Evolutionary conservation across 2,329 filamentous ascomycete genomes (phyloP).

Genomic region (Exophiala aquamarina): DNA sequence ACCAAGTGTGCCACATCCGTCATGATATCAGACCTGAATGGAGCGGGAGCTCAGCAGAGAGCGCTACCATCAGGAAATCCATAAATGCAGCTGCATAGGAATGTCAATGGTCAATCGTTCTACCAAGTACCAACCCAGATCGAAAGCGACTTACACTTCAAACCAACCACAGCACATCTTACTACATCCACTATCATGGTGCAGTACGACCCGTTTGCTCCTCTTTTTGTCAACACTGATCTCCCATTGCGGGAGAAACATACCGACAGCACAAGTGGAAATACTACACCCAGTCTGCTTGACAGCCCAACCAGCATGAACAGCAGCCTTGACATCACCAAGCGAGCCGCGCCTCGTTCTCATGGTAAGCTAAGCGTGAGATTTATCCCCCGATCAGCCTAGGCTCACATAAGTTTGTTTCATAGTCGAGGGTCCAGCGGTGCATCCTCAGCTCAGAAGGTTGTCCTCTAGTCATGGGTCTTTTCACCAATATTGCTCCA

Average conservation of each 20-base stretch:
- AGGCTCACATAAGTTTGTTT: too few species aligned
- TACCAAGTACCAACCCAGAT: background rate
- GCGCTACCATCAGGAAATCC: background rate
- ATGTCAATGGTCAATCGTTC: background rate
- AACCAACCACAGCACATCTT: slow-evolving; percentile 1
- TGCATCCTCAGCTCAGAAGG: slow-evolving; percentile 16
- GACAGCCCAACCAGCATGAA: background rate
- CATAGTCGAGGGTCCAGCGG: background rate
- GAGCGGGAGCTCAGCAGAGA: background rate
- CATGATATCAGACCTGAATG: too few species aligned
- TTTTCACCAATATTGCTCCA: slow-evolving; percentile 11
- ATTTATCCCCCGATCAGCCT: background rate
- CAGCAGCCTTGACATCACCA: too few species aligned
- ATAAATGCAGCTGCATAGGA: background rate
- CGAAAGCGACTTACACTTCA: background rate
- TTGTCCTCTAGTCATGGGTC: slow-evolving; percentile 13
- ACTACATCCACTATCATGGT: slow-evolving; percentile 11
- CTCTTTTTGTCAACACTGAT: slow-evolving; percentile 6
- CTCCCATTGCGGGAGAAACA: slow-evolving; percentile 15
- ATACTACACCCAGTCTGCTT: background rate
- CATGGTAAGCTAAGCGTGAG: background rate
- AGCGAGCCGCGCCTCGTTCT: background rate
- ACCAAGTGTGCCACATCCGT: too few species aligned
- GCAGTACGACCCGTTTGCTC: slow-evolving; percentile 21
- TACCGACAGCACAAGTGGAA: background rate